These are phyloP conservation scores for Leishmania braziliensis DNA, from an alignment of 208 protist genomes.

Conservation along the genomic window DNA sequence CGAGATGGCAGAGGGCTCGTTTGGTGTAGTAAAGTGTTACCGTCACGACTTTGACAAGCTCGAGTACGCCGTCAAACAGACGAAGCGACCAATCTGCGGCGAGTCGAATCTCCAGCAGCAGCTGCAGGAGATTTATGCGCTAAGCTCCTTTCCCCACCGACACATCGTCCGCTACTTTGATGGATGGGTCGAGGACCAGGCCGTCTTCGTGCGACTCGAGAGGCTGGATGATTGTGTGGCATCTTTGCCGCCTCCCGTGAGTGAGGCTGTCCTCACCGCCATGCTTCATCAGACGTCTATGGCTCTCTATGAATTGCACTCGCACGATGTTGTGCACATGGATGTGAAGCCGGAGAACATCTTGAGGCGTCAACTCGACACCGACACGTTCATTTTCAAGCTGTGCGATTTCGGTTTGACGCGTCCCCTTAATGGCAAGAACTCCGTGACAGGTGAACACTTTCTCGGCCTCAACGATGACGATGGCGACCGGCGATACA, in stretches of 20 bases:
- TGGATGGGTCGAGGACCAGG: constrained; percentile 83
- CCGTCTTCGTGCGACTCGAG: constrained; percentile 82
- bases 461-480: constrained; percentile 80
- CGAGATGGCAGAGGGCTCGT: constrained; percentile 68
- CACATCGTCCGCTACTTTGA: constrained; percentile 89
- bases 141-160: constrained; percentile 68
- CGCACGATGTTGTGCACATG: constrained; percentile 74
- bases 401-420: constrained; percentile 88
- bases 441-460: constrained; percentile 42
- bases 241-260: constrained; percentile 40
- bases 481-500: constrained; percentile 84
- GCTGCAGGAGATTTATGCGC: constrained; percentile 80
- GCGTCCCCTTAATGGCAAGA: constrained; percentile 33
- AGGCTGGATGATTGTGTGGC: constrained; percentile 53
- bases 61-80: constrained; percentile 84
- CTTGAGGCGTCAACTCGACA: constrained; percentile 19
- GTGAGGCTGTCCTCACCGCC: constrained; percentile 44
- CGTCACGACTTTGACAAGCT: constrained; percentile 62
- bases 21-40: constrained; percentile 68
- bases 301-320: constrained; percentile 79
- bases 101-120: constrained; percentile 80
- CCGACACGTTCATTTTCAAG: constrained; percentile 64
- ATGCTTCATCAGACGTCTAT: constrained; percentile 72
- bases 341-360: constrained; percentile 83
- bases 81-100: constrained; percentile 64